A percentile compares a stretch with the other conserved stretches of the same genome.
These are phyloP conservation scores for Paramecium biaurelia DNA, from an alignment of 73 alveolate species.

Conservation along the genomic window DNA sequence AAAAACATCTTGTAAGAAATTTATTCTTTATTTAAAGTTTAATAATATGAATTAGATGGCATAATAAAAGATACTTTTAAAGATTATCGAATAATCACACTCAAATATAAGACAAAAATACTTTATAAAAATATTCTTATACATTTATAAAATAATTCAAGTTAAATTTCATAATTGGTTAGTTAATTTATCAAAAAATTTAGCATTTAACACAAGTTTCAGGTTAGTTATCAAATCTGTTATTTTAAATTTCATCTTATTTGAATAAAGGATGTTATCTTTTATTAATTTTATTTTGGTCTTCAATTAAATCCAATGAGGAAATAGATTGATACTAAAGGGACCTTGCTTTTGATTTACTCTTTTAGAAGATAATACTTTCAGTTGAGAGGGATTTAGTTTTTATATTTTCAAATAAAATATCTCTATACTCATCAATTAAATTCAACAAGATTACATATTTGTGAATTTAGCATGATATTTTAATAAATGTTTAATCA, in stretches of 20 bases:
- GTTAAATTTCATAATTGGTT: not conserved
- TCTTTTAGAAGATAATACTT: not conserved
- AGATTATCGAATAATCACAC: not conserved
- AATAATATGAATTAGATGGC: not conserved
- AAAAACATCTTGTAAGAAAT: too few species aligned
- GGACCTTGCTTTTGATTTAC: not conserved
- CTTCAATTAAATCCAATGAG: not conserved
- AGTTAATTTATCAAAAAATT: not conserved
- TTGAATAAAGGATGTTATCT: not conserved
- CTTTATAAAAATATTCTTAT: not conserved
- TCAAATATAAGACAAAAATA: too few species aligned
- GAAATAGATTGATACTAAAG: not conserved
- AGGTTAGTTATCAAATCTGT: not conserved
- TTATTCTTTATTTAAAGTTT: too few species aligned
- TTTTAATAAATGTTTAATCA: not conserved
- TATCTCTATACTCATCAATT: not conserved
- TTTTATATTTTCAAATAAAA: not conserved
- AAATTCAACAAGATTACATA: not conserved
- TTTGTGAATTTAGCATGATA: not conserved
- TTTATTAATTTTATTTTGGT: not conserved
- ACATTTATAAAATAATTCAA: not conserved
- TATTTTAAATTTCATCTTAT: slow-evolving; percentile 1
- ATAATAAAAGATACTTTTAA: too few species aligned
- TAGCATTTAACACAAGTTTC: not conserved
- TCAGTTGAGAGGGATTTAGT: not conserved